Evolutionary conservation across 169 alveolate species (phyloP), one percentile per base, ranked within the genome.

Genomic region (Cryptosporidium canis): DNA sequence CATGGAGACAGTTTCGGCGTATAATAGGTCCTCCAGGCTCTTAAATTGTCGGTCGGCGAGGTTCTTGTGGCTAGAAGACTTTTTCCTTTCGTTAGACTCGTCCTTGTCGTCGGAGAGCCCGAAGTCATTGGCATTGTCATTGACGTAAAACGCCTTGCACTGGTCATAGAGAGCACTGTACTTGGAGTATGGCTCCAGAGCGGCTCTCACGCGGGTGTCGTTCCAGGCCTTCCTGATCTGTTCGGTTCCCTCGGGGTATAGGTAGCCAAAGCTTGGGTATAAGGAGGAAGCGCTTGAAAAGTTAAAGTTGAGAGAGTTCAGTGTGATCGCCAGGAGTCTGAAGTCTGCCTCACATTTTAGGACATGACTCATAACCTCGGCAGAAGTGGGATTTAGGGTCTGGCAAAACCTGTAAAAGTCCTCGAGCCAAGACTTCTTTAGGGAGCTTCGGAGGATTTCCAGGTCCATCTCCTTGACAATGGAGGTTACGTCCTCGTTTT

Each of bases 371-470:
- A 96, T 96, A 45, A 95, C 97, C 91, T 95, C 96, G 41, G 94
- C 95, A 29, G 98, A 93, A 41, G 96, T 95, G 67, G 96, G 96
- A 63, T 96, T 96, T 33, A 95, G 91, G 33, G 94, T 83, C 85
- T 83, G 91, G 77, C 97, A 93, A 94, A 95, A 97, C 70, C 92
- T 92, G 92, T 97, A 96, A 90, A 97, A 97, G 85, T 97, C 98
- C 83, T 96, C 99, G 51, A 97, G 91, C 99, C 99, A 97, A 51
- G 96, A 96, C 90, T 96, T 96, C 93, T 97, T 97, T 66, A 97
- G 94, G 70, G 93, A 85, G 90, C 96, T 96, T 90, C 97, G 94
- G 84, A 97, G 93, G 67, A 97, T 90, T 90, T 98, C 98, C 55
- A 95, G 84, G 58, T 85, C 92, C 85, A 55, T 66, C 35, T 85